phyloP scores from a whole-genome alignment of 352 stramenopile genomes.

The Phytophthora pini region DNA sequence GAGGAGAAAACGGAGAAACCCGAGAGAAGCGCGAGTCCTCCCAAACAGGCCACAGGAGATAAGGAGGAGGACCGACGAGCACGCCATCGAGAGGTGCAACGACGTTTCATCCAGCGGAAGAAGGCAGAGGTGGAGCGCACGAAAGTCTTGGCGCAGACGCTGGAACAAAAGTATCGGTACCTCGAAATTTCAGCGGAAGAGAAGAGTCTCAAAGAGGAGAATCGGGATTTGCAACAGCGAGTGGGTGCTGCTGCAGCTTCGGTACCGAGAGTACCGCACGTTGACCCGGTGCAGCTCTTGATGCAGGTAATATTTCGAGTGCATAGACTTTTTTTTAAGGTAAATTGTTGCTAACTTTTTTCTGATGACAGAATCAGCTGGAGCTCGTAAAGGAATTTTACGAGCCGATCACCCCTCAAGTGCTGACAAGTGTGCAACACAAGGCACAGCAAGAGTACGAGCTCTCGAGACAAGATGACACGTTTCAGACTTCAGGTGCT shows the following conservation, averaged over 20 bases:
- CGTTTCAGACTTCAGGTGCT: slow-evolving; percentile 39
- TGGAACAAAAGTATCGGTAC: slow-evolving; percentile 50
- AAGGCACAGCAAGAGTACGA: slow-evolving; percentile 42
- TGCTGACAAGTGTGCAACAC: slow-evolving; percentile 25
- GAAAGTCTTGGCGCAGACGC: slow-evolving; percentile 35
- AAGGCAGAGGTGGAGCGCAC: slow-evolving; percentile 52
- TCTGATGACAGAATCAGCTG: slow-evolving; percentile 35
- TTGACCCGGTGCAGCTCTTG: slow-evolving; percentile 31
- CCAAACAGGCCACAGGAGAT: not conserved
- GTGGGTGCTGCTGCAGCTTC: slow-evolving; percentile 11
- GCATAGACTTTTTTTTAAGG: too few relatives aligned
- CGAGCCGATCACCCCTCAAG: slow-evolving; percentile 31
- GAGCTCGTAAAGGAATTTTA: slow-evolving; percentile 54
- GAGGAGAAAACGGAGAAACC: slow-evolving; percentile 10
- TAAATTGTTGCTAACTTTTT: not conserved
- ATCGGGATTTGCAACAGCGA: slow-evolving; percentile 34
- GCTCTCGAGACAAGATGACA: slow-evolving; percentile 25
- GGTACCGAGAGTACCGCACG: slow-evolving; percentile 15
- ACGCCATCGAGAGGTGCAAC: slow-evolving; percentile 56
- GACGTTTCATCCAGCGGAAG: slow-evolving; percentile 64
- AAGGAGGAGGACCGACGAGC: slow-evolving; percentile 53
- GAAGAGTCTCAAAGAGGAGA: slow-evolving; percentile 39
- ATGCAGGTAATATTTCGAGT: slow-evolving; percentile 26
- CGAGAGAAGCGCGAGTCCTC: slow-evolving; percentile 2
- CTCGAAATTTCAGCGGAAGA: slow-evolving; percentile 49